Base-by-base conservation (phyloP, 345 rosid species). In the Dipteronia sinensis region DNA sequence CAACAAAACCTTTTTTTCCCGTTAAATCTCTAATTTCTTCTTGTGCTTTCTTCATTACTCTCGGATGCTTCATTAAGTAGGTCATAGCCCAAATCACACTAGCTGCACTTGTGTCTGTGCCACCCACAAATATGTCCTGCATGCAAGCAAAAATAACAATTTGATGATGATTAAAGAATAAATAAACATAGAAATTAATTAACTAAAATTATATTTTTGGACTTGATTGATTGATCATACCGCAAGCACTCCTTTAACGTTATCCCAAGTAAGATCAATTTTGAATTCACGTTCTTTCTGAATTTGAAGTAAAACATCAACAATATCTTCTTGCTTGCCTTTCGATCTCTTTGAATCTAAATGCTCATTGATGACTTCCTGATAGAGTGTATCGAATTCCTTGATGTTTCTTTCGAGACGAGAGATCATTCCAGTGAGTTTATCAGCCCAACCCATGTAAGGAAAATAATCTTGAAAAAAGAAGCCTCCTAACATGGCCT, bases 171-270 rank as follows among this genome's bases (percentile, higher is more conserved):
- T 31, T 31, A 31, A 31, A 0, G 34, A 31, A 29, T 29, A 29
- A 29, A 29, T 29, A 2, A 29, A 29, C 31, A 29, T 29, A 2
- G 2, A 31, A 31, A 31, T 31, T 31, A 31, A 31, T 31, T 31
- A 3, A 31, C 5, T 31, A 31, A 3, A 31, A 31, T 31, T 31
- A 31, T 31, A 31, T 3, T 31, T 31, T 31, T 31, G 34, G 34
- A 31, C 34, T 31, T 31, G 34, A 31, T 31, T 31, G 34, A 31
- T 31, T 29, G 31, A 29, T 31, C 34, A 31, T 62, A 90, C 94
- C 83, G 82, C 84, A 68, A 92, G 86, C 4, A 89, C 31, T 42
- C 84, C 91, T 84, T 91, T 88, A 85, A 89, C 81, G 71, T 85
- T 86, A 64, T 86, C 88, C 19, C 44, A 40, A 3, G 84, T 84